Conservation (phyloP, 2,329 filamentous ascomycete species). For the Claviceps capensis region DNA sequence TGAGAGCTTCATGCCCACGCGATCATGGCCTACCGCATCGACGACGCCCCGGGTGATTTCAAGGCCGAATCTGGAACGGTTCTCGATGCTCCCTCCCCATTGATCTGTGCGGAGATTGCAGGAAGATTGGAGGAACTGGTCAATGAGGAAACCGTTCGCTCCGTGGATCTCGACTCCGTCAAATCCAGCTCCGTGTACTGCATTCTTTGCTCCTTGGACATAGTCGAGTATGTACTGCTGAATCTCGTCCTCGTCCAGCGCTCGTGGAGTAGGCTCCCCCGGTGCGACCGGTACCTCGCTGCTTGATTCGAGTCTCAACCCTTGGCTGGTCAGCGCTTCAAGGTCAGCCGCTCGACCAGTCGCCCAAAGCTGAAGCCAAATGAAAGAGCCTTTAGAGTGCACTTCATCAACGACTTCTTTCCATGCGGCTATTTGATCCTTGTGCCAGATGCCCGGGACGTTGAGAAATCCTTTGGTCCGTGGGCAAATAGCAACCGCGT, state of each 20-base stretch:
- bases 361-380: constrained; percentile 50
- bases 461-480: constrained; percentile 23
- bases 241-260: constrained; percentile 53
- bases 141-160: constrained; percentile 47
- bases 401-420: constrained; percentile 47
- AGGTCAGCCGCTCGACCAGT: constrained; percentile 35
- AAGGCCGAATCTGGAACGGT: constrained; percentile 36
- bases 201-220: constrained; percentile 35
- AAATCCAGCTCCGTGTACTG: constrained; percentile 47
- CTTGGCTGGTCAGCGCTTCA: background rate
- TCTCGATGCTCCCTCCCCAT: constrained; percentile 39
- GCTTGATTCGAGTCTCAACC: background rate
- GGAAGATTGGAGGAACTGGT: constrained; percentile 42
- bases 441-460: constrained; percentile 44
- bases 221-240: constrained; percentile 43
- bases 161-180: constrained; percentile 53
- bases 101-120: constrained; percentile 36
- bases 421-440: constrained; percentile 45
- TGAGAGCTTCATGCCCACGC: constrained; percentile 41
- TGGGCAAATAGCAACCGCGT: constrained; percentile 29
- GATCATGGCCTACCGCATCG: constrained; percentile 32
- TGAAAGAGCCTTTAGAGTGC: constrained; percentile 37
- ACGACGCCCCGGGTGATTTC: constrained; percentile 31
- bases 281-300: background rate
- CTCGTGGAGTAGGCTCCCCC: constrained; percentile 11